Evolutionary conservation across 805 yeast species (phyloP).

Genomic region (Spathaspora passalidarum): DNA sequence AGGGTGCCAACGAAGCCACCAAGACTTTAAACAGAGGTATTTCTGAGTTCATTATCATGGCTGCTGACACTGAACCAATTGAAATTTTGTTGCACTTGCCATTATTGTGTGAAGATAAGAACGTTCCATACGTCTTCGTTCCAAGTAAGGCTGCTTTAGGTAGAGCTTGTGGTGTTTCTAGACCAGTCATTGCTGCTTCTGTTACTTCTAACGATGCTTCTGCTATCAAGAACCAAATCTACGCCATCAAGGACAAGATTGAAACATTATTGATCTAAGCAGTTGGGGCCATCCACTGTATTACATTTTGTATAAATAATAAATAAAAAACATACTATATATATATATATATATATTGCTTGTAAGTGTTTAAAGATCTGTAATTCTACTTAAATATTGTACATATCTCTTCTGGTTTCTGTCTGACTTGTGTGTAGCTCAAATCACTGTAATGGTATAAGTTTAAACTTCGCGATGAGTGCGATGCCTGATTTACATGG

Average conservation of each 20-base stretch:
- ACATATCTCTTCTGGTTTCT: too few species aligned
- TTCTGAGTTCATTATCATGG: conserved; percentile 98
- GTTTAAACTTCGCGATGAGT: background rate
- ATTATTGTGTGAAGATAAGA: conserved; percentile 96
- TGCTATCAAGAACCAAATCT: conserved; percentile 94
- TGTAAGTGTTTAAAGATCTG: too few species aligned
- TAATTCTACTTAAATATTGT: too few species aligned
- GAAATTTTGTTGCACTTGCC: conserved; percentile 98
- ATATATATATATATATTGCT: background rate
- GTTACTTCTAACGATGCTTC: conserved; percentile 98
- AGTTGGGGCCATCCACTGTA: background rate
- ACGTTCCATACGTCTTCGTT: conserved; percentile 98
- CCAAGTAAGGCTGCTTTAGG: conserved; percentile 98
- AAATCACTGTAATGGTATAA: too few species aligned
- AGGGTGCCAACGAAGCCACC: conserved; percentile 99
- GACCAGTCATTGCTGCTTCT: conserved; percentile 98
- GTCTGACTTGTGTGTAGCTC: background rate
- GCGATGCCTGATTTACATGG: background rate
- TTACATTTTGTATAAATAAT: conserved; percentile 2
- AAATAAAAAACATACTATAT: background rate
- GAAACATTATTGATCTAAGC: conserved; percentile 88
- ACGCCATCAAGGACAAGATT: conserved; percentile 97
- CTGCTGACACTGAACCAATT: conserved; percentile 99
- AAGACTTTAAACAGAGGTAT: conserved; percentile 99
- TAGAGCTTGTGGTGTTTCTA: conserved; percentile 99